Conservation (phyloP, 2,329 filamentous ascomycete species). For the Cladosporium sphaerospermum region DNA sequence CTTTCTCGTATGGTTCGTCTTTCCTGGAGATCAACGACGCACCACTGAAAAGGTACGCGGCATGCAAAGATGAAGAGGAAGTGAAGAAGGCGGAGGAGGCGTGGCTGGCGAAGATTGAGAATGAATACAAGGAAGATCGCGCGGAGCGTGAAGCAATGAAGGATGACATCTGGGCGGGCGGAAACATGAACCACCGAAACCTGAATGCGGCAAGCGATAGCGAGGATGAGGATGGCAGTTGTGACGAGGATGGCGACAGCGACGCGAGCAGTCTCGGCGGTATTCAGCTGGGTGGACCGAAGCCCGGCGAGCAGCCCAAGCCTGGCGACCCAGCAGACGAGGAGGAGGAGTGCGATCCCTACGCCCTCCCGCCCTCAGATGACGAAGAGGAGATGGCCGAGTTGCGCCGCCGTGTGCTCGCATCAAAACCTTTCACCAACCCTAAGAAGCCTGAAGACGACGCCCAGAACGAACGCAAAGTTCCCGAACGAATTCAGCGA, state of each 20-base stretch:
- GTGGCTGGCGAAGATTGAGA: constrained; percentile 86
- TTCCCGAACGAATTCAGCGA: constrained; percentile 56
- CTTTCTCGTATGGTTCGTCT: constrained; percentile 80
- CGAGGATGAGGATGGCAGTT: constrained; percentile 35
- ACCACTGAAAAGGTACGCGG: constrained; percentile 76
- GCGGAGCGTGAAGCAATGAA: constrained; percentile 53
- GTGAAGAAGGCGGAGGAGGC: constrained; percentile 78
- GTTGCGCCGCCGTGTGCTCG: constrained; percentile 80
- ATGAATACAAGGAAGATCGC: constrained; percentile 77
- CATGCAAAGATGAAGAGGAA: constrained; percentile 71
- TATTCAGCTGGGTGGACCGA: constrained; percentile 30
- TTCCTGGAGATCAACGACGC: constrained; percentile 88
- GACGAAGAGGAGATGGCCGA: constrained; percentile 92
- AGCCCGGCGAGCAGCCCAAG: constrained; percentile 47
- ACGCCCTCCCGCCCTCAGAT: constrained; percentile 66
- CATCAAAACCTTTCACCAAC: constrained; percentile 80
- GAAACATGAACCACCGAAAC: constrained; percentile 70
- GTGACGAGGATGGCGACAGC: constrained; percentile 38
- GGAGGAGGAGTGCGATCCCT: constrained; percentile 56
- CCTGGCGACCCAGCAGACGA: constrained; percentile 36
- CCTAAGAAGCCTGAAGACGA: constrained; percentile 26
- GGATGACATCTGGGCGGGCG: constrained; percentile 81
- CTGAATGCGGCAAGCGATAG: constrained; percentile 49
- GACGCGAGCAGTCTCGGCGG: constrained; percentile 31
- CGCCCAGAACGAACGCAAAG: constrained; percentile 45